Percentiles rank a stretch among this genome's conserved stretches.
Evolutionary conservation across 352 stramenopile genomes (phyloP).

Genomic region (Phytophthora sansomeana): DNA sequence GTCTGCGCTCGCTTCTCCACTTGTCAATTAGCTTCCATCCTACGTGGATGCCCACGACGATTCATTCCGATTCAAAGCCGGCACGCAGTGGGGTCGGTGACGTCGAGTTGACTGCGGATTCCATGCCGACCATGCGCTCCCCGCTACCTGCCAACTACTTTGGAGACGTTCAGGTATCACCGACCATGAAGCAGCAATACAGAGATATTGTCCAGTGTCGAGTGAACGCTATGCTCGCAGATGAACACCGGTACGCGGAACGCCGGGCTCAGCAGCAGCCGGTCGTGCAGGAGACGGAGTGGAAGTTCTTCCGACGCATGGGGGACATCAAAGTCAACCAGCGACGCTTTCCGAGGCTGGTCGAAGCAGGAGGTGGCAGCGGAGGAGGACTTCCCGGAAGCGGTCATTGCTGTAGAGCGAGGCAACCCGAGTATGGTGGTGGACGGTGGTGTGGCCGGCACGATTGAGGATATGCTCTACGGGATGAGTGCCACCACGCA

Average conservation of each 20-base stretch:
- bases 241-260: constrained; percentile 40
- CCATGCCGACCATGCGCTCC: constrained; percentile 19
- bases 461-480: constrained; percentile 58
- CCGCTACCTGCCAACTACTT: constrained; percentile 43
- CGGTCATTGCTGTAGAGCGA: constrained; percentile 23
- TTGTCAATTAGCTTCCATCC: constrained; percentile 24
- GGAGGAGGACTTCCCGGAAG: constrained; percentile 36
- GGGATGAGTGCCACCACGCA: constrained; percentile 38
- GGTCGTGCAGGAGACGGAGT: constrained; percentile 46
- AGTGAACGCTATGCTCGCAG: constrained; percentile 38
- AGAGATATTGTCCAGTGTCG: constrained; percentile 30
- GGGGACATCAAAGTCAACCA: constrained; percentile 51
- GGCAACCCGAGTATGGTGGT: constrained; percentile 50
- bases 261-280: constrained; percentile 33
- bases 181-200: constrained; percentile 42
- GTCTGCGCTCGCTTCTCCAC: constrained; percentile 5
- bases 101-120: constrained; percentile 17
- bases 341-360: constrained; percentile 28
- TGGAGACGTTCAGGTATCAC: constrained; percentile 30
- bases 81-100: constrained; percentile 5
- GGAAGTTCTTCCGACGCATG: constrained; percentile 51
- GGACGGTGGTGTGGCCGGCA: constrained; percentile 38
- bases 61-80: constrained; percentile 11
- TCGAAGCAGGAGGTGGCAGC: constrained; percentile 29
- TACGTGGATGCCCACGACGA: constrained; percentile 18